phyloP scores from a whole-genome alignment of 192 early-diverging fungal genomes.

The Coemansia sp. region DNA sequence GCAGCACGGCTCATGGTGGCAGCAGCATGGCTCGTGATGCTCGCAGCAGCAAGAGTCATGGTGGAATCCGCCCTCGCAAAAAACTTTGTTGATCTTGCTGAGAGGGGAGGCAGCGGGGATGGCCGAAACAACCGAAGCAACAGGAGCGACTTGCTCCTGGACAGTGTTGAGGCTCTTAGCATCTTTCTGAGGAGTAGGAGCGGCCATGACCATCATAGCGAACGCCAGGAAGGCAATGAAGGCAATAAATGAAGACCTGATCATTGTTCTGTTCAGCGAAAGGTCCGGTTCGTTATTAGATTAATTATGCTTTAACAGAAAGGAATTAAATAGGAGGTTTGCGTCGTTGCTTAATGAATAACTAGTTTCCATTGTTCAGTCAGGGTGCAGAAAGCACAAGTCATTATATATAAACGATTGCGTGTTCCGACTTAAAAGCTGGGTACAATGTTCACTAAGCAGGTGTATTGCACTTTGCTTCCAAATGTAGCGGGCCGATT shows the following conservation, averaged over 20 bases:
- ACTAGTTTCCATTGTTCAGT: not conserved
- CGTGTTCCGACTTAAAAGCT: not conserved
- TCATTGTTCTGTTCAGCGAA: slow-evolving; percentile 14
- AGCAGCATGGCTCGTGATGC: slow-evolving; percentile 30
- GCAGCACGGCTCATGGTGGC: slow-evolving; percentile 22
- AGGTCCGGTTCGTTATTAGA: not conserved
- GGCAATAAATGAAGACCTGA: slow-evolving; percentile 39
- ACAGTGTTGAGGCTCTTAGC: slow-evolving; percentile 8
- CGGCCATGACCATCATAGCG: slow-evolving; percentile 51
- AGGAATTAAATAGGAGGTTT: not conserved
- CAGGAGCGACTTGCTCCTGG: slow-evolving; percentile 4
- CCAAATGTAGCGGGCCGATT: not conserved
- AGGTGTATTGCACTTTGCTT: not conserved
- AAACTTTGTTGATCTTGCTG: slow-evolving; percentile 17
- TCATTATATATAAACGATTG: slow-evolving; percentile 3
- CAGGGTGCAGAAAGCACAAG: not conserved
- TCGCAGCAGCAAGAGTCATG: slow-evolving; percentile 22
- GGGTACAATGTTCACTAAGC: not conserved
- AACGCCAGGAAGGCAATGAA: slow-evolving; percentile 38
- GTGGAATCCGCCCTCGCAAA: slow-evolving; percentile 25
- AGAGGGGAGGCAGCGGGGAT: slow-evolving; percentile 1
- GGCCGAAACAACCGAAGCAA: not conserved
- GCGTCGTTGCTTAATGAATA: not conserved
- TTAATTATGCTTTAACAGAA: slow-evolving; percentile 5
- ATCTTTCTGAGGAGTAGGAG: slow-evolving; percentile 13